phyloP scores from a whole-genome alignment of 2,329 filamentous ascomycete genomes.

The Alternaria sp. region DNA sequence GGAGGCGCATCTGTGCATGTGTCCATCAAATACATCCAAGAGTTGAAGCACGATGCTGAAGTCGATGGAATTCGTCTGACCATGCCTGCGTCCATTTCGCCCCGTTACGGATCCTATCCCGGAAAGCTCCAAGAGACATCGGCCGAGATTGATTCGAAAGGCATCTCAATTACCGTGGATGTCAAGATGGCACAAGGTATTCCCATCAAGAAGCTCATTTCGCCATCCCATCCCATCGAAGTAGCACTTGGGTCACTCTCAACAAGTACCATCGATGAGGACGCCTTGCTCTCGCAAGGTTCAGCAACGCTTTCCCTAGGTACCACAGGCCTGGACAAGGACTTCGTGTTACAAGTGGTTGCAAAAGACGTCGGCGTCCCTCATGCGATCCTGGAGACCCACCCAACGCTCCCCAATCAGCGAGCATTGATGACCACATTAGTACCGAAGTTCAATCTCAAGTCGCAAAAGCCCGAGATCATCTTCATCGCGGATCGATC shows the following conservation, averaged over 20 bases:
- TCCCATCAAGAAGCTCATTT: conserved; percentile 8
- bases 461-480: conserved; percentile 9
- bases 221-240: conserved; percentile 9
- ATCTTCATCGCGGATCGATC: conserved; percentile 10
- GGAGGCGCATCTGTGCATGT: neutral
- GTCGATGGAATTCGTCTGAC: conserved; percentile 8
- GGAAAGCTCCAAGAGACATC: neutral
- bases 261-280: neutral
- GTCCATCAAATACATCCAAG: conserved; percentile 10
- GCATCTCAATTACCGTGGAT: conserved; percentile 9
- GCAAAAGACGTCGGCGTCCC: conserved; percentile 8
- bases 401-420: conserved; percentile 1
- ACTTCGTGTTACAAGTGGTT: conserved; percentile 8
- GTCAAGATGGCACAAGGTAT: neutral
- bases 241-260: conserved; percentile 7
- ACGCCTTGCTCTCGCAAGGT: neutral
- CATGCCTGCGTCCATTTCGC: neutral
- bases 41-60: conserved; percentile 10
- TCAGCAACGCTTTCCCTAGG: conserved; percentile 2
- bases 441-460: conserved; percentile 10
- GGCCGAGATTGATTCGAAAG: neutral
- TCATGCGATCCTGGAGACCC: conserved; percentile 6
- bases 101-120: conserved; percentile 4
- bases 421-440: conserved; percentile 9
- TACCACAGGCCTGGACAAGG: neutral